A percentile compares a stretch with the other conserved stretches of the same genome.
phyloP scores from a whole-genome alignment of 352 stramenopile species.

The Phytopythium litorale region DNA sequence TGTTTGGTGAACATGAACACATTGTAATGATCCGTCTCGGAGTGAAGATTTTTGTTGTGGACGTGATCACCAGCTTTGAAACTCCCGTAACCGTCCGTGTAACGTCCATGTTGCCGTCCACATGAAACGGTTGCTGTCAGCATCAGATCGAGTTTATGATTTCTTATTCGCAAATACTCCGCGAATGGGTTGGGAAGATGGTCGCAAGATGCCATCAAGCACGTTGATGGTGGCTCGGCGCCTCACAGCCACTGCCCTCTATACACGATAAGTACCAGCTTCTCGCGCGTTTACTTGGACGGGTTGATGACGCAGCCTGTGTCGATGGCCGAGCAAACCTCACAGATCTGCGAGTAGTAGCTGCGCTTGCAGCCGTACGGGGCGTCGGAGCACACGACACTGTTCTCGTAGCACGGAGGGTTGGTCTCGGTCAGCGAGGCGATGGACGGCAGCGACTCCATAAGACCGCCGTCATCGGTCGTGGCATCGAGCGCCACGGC shows the following conservation, averaged over 20 bases:
- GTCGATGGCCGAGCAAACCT: conserved; percentile 29
- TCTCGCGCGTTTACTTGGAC: conserved; percentile 1
- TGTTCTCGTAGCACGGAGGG: conserved; percentile 64
- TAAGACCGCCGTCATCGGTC: conserved; percentile 34
- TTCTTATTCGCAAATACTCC: neutral
- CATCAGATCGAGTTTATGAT: neutral
- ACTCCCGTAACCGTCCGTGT: too few species aligned
- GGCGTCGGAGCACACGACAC: conserved; percentile 30
- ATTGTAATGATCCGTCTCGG: neutral
- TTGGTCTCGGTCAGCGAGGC: conserved; percentile 32
- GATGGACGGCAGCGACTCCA: conserved; percentile 43
- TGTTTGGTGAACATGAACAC: neutral
- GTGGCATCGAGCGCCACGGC: conserved; percentile 21
- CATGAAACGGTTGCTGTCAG: neutral
- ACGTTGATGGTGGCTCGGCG: neutral
- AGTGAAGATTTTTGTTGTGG: neutral
- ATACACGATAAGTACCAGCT: neutral
- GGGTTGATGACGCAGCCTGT: conserved; percentile 35
- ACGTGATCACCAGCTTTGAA: too few species aligned
- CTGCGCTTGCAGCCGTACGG: conserved; percentile 49
- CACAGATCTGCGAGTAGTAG: conserved; percentile 57
- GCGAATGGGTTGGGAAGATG: too few species aligned
- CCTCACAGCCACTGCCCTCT: neutral
- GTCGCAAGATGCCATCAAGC: too few species aligned
- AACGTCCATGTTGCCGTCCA: too few species aligned